phyloP scores from a whole-genome alignment of 2,329 filamentous ascomycete genomes.

The Claviceps fusiformis region DNA sequence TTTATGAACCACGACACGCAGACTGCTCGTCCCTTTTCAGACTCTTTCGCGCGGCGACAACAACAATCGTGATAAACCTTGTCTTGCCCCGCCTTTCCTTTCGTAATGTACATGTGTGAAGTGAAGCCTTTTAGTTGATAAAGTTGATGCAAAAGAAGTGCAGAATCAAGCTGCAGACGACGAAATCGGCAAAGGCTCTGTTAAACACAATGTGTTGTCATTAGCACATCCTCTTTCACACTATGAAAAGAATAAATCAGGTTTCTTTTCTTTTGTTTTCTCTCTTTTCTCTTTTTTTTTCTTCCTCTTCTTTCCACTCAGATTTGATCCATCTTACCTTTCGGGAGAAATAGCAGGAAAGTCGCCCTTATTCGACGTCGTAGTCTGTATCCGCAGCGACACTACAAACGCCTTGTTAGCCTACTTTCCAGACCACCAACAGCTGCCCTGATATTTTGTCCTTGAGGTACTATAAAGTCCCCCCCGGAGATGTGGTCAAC shows the following conservation, averaged over 20 bases:
- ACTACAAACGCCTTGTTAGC: constrained; percentile 21
- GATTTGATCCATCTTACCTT: constrained; percentile 36
- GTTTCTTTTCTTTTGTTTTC: neutral
- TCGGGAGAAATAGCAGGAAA: constrained; percentile 68
- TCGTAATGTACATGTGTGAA: neutral
- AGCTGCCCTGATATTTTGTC: neutral
- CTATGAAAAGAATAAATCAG: neutral
- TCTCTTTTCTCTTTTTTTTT: neutral
- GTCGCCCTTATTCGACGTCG: constrained; percentile 63
- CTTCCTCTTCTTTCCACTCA: neutral
- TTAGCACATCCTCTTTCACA: neutral
- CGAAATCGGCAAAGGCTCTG: constrained; percentile 90
- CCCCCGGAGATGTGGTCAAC: constrained; percentile 12
- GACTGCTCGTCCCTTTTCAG: neutral
- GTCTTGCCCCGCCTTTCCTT: neutral
- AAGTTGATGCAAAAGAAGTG: constrained; percentile 99
- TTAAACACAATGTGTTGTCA: neutral
- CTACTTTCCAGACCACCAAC: no score
- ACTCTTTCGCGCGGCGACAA: neutral
- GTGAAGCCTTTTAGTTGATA: constrained; percentile 57
- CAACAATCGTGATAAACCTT: neutral
- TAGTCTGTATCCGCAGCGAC: constrained; percentile 82
- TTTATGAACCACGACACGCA: neutral
- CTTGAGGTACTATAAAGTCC: neutral
- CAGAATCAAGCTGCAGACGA: constrained; percentile 86